Evolutionary conservation across 2,329 filamentous ascomycete species (phyloP), one percentile per base, ranked within the genome.

Genomic region (Botryotinia narcissicola): DNA sequence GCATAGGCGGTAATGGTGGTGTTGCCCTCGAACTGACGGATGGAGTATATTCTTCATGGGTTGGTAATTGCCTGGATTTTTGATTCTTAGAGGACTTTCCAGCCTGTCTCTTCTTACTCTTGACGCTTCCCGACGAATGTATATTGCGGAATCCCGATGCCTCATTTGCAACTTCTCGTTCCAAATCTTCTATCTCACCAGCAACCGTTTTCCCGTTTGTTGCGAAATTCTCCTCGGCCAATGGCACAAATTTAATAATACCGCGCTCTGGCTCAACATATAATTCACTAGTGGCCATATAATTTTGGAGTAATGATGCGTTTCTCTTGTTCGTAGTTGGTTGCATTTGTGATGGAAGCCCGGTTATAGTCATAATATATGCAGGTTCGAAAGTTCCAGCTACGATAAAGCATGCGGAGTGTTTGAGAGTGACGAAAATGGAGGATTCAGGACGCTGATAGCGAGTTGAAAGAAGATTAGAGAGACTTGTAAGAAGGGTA

Each of bases 301-400:
- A 91, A n/a, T 85, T 86, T 80, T 96, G 93, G 5, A 97, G 87
- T 29, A 97, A 83, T n/a, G 87, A 86, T 1, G 93, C 90, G 81
- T 95, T 96, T 75, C 93, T 89, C 81, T 92, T 92, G 83, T 97
- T 97, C 70, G 89, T 93, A 5, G 90, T 87, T 0, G 92, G 89
- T 75, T 91, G 90, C 73, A 96, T 84, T 76, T 93, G 87, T 18
- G 86, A 86, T 1, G 92, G 86, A 16, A 96, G 85, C 0, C 93
- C 90, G 51, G 88, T 91, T 74, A 97, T 88, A 48, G 89, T 91
- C 79, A 97, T 85, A 74, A 91, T 87, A 80, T 97, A 98, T 32
- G 93, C 92, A 5, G 93, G 92, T 69, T 94, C 91, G 76, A 93
- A 92, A 8, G 89, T 90, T 51, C 91, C 92, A 2, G 89, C 92